phyloP scores from a whole-genome alignment of 371 early-diverging fungal species.

The Capillidium rhysosporum region DNA sequence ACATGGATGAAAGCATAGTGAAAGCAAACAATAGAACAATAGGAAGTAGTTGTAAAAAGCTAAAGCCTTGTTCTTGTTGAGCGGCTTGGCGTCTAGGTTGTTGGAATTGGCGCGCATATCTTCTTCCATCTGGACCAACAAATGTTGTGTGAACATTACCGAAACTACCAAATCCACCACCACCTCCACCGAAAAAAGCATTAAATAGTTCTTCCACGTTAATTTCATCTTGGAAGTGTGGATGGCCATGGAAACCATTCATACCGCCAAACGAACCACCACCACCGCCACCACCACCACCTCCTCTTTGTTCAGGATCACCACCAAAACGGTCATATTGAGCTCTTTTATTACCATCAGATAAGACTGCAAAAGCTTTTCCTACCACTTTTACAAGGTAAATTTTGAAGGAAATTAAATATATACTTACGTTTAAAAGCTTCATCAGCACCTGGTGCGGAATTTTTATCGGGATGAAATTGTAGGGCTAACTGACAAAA shows the following conservation, averaged over 20 bases:
- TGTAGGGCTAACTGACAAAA: conserved; percentile 64
- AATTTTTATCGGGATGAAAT: conserved; percentile 97
- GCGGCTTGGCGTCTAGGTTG: conserved; percentile 8
- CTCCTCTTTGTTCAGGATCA: conserved; percentile 26
- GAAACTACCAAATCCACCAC: background rate
- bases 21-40: conserved; percentile 25
- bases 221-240: conserved; percentile 40
- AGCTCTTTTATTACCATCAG: conserved; percentile 65
- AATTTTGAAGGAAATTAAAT: conserved; percentile 6
- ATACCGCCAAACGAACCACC: conserved; percentile 11
- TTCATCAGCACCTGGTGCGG: conserved; percentile 89
- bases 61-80: conserved; percentile 9
- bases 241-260: conserved; percentile 7
- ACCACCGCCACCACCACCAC: conserved; percentile 14
- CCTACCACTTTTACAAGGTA: conserved; percentile 38
- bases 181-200: conserved; percentile 79
- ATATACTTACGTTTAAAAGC: conserved; percentile 71
- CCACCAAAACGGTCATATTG: conserved; percentile 73
- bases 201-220: conserved; percentile 88
- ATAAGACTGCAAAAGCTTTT: conserved; percentile 72
- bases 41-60: conserved; percentile 27
- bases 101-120: conserved; percentile 5
- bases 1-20: conserved; percentile 22
- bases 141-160: conserved; percentile 17
- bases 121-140: conserved; percentile 13